Conservation (phyloP, 2,329 filamentous ascomycete genomes). For the Cytospora schulzeri region DNA sequence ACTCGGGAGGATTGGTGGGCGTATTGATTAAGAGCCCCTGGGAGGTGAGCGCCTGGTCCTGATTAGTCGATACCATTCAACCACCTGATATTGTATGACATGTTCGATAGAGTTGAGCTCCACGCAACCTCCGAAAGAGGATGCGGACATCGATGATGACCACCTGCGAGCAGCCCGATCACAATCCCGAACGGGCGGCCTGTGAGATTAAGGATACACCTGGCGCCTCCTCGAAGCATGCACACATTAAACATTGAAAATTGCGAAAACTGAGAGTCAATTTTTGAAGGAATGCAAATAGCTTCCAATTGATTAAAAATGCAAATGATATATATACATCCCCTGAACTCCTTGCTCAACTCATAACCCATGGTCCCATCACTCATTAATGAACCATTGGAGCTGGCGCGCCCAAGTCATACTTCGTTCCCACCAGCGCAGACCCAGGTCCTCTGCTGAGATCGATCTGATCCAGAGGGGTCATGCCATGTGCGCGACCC, state of each 20-base stretch:
- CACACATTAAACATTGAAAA: neutral
- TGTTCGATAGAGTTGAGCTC: too few relatives aligned
- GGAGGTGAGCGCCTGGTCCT: too few relatives aligned
- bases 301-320: neutral
- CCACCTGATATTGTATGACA: too few relatives aligned
- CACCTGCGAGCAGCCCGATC: too few relatives aligned
- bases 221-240: too few relatives aligned
- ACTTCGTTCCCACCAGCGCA: slow-evolving; percentile 23
- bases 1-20: too few relatives aligned
- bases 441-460: slow-evolving; percentile 22
- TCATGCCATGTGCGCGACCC: slow-evolving; percentile 15
- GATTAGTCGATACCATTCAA: too few relatives aligned
- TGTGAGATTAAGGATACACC: too few relatives aligned
- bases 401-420: slow-evolving; percentile 20
- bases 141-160: too few relatives aligned
- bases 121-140: too few relatives aligned
- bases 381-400: neutral
- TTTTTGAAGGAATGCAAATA: neutral
- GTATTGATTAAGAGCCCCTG: too few relatives aligned
- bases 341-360: neutral
- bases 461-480: slow-evolving; percentile 24
- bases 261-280: neutral
- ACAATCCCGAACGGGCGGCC: too few relatives aligned
- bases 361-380: neutral
- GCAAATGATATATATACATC: neutral